Evolutionary conservation across 2,329 filamentous ascomycete species (phyloP), one percentile per base, ranked within the genome.

Genomic region (Hypoxylon sp.): DNA sequence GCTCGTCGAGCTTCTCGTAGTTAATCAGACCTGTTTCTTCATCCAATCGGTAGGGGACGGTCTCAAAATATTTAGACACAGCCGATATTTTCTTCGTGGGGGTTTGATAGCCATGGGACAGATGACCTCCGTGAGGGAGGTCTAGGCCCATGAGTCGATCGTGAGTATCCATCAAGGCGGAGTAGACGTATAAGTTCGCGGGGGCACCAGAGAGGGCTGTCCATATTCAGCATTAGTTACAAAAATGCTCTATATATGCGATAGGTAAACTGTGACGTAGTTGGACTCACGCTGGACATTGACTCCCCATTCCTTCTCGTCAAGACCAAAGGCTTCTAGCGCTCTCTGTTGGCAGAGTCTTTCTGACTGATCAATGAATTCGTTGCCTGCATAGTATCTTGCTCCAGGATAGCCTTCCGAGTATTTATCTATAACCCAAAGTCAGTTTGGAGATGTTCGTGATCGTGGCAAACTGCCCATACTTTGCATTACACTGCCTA

Each of bases 11-110:
- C 69, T 88, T 88, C 68, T 90, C 87, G 74, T 99, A 99, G 78
- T 99, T 92, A 68, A 99, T 99, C 63, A 93, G 80, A 53, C 94
- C 94, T 4, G 93, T 97, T 57, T 86, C 80, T 69, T 95, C 89
- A 76, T 97, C 85, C 45, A 97, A 82, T 52, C 91, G 87, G 79
- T 99, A 99, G 4, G 94, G 94, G 58, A 99, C 78, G 25, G 94
- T 99, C 78, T 99, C 94, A 71, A 99, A 99, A 78, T 99, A 99
- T 71, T 96, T 97, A 50, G 93, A 97, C 61, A 99, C 87, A 66
- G 92, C 91, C n/a, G 93, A 97, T 71, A 99, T 97, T 82, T 92
- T 93, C 74, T 88, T 91, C 43, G 87, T 87, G 2, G 94, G 91
- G 13, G 90, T 97, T 75, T 99, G 94, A 75, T 99, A 99, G 57